Evolutionary conservation across 2,329 filamentous ascomycete genomes (phyloP), one percentile per base, ranked within the genome.

Genomic region (Cadophora sp.): DNA sequence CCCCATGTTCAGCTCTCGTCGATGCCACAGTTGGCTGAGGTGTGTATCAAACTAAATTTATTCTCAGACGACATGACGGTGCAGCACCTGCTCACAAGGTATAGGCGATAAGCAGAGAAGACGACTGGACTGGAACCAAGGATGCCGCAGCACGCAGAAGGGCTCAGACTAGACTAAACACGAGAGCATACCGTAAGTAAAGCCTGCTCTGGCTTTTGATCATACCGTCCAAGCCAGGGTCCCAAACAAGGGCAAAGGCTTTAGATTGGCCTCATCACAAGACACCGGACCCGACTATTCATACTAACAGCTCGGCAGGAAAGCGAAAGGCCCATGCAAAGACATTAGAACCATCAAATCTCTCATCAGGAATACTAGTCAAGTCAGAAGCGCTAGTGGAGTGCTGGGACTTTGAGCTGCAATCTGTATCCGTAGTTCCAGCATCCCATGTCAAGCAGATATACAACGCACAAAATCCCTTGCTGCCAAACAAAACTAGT

Each of bases 61-160:
- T n/a, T n/a, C n/a, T n/a, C n/a, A n/a, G 39, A 58, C 20, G 48
- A 64, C 61, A 33, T 60, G 66, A 64, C 51, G 62, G 45, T 58
- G 66, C 50, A 64, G 68, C 67, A 72, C 47, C 73, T 75, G 66
- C 78, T 78, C 56, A 78, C 70, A 39, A 18, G 47, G 27, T 70
- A 69, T 55, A 82, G 80, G 80, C 80, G 8, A 76, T 68, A 73
- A 76, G 70, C 65, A 73, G 58, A 36, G 76, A 81, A 68, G 82
- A 83, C 61, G 78, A 83, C 73, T 83, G 82, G 81, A 83, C 81
- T 45, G 82, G 82, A 3, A 79, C 75, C 27, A 82, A 70, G 18
- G 78, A 83, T 76, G 77, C 79, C 2, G 79, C 77, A 68, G 76
- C 76, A 67, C 78, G 82, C 27, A 77, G 81, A 68, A 72, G 78